A percentile compares a stretch with the other conserved stretches of the same genome.
These are phyloP conservation scores for Marasmius sp. DNA, from an alignment of 1,284 basidiomycete species.

Conservation along the genomic window DNA sequence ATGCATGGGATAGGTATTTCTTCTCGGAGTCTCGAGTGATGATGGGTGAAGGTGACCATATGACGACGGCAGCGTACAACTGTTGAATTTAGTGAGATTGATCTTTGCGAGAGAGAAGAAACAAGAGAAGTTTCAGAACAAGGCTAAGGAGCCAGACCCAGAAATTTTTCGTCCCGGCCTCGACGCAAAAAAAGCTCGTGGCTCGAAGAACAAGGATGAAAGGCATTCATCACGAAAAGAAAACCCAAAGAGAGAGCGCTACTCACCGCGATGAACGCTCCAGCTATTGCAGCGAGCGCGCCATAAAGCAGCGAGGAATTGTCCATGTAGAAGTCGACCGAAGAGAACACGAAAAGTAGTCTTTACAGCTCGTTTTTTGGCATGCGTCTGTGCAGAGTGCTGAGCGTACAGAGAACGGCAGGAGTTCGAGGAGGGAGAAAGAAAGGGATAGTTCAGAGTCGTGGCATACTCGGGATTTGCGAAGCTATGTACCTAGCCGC, in stretches of 20 bases:
- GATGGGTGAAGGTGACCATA: slow-evolving; percentile 70
- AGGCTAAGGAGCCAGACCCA: slow-evolving; percentile 46
- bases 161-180: slow-evolving; percentile 59
- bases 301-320: slow-evolving; percentile 35
- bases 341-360: background rate
- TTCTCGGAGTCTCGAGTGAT: slow-evolving; percentile 64
- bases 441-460: too few species aligned
- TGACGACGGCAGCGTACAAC: slow-evolving; percentile 62
- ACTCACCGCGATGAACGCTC: slow-evolving; percentile 32
- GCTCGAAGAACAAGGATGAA: slow-evolving; percentile 93
- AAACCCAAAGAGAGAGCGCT: background rate
- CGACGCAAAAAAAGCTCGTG: slow-evolving; percentile 59
- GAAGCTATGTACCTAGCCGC: too few species aligned
- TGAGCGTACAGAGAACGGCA: too few species aligned
- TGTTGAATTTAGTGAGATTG: slow-evolving; percentile 25
- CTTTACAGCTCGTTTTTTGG: background rate
- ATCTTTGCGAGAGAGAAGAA: background rate
- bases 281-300: slow-evolving; percentile 27
- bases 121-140: slow-evolving; percentile 14
- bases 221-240: slow-evolving; percentile 53
- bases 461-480: too few species aligned
- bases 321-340: slow-evolving; percentile 29
- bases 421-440: too few species aligned
- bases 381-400: background rate
- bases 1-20: slow-evolving; percentile 55